Percentiles rank a stretch among this genome's conserved stretches.
phyloP scores from a whole-genome alignment of 225 moss, liverwort and hornwort genomes.

The Polytrichum commune region DNA sequence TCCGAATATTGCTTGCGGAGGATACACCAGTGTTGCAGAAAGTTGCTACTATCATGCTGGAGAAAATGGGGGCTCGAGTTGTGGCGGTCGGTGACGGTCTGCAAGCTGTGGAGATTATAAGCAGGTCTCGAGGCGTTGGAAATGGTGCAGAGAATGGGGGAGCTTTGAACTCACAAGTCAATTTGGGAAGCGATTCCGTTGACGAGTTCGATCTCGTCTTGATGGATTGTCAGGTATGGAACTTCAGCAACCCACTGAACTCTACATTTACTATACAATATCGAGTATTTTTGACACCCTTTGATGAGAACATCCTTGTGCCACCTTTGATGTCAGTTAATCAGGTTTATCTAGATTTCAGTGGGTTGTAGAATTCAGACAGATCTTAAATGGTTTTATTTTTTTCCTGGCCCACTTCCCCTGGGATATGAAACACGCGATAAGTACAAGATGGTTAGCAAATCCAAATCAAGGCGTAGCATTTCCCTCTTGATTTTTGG shows the following conservation, averaged over 20 bases:
- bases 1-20: constrained; percentile 81
- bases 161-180: background rate
- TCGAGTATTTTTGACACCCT: too few relatives aligned
- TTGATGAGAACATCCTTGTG: too few relatives aligned
- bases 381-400: too few relatives aligned
- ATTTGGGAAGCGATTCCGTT: background rate
- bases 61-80: constrained; percentile 76
- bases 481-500: too few relatives aligned
- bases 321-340: too few relatives aligned
- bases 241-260: background rate
- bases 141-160: constrained; percentile 2
- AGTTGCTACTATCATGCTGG: constrained; percentile 77
- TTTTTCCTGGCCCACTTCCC: too few relatives aligned
- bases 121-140: constrained; percentile 51
- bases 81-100: constrained; percentile 71
- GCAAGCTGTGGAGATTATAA: constrained; percentile 71
- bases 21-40: constrained; percentile 81
- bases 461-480: too few relatives aligned
- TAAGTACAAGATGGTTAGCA: too few relatives aligned
- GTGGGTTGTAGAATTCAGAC: too few relatives aligned
- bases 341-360: too few relatives aligned
- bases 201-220: constrained; percentile 72
- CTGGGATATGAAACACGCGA: too few relatives aligned
- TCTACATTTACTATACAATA: too few relatives aligned
- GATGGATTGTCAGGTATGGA: constrained; percentile 91